Conservation (phyloP, 805 yeast genomes). For the Candida hungchunana region DNA sequence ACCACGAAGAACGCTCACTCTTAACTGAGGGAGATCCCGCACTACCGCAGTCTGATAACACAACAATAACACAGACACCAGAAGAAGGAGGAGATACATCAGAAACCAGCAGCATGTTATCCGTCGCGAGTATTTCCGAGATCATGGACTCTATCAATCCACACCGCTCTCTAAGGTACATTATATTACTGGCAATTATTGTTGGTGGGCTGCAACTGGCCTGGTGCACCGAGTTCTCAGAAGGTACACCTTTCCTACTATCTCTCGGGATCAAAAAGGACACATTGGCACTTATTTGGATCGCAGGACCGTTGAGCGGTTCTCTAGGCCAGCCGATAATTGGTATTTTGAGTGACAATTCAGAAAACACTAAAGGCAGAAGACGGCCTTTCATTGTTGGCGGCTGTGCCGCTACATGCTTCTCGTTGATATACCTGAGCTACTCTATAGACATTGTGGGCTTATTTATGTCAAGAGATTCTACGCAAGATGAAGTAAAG, state of each 20-base stretch:
- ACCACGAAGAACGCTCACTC: conserved; percentile 6
- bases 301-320: conserved; percentile 64
- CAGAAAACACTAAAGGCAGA: conserved; percentile 42
- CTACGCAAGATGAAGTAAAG: conserved; percentile 26
- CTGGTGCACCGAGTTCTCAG: conserved; percentile 63
- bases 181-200: conserved; percentile 41
- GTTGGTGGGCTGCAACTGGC: conserved; percentile 60
- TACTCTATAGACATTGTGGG: conserved; percentile 41
- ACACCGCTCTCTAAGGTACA: conserved; percentile 39
- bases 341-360: conserved; percentile 54
- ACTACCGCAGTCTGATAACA: too few relatives aligned
- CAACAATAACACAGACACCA: background rate
- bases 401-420: conserved; percentile 46
- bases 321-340: conserved; percentile 61
- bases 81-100: background rate
- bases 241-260: conserved; percentile 57
- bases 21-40: too few relatives aligned
- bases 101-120: conserved; percentile 3
- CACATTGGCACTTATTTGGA: conserved; percentile 54
- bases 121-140: conserved; percentile 17
- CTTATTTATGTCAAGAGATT: conserved; percentile 25
- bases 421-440: conserved; percentile 41
- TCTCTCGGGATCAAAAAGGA: conserved; percentile 59
- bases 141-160: conserved; percentile 36
- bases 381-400: conserved; percentile 53